Conservation (phyloP, 2,329 filamentous ascomycete genomes). For the Phaeosphaeriaceae sp. region DNA sequence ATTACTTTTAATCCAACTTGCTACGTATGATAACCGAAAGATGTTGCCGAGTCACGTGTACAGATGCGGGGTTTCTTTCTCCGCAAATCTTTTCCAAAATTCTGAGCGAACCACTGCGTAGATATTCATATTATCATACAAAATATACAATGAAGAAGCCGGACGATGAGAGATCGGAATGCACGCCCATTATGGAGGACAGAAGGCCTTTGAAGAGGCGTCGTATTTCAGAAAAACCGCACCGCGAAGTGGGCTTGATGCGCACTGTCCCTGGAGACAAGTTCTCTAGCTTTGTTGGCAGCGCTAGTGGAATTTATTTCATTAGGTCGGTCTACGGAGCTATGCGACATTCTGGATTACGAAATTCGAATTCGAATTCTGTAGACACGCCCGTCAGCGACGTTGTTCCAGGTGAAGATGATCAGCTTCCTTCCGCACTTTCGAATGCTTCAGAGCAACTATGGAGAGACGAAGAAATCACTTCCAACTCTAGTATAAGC, state of each 20-base stretch:
- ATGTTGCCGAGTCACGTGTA: conserved; percentile 4
- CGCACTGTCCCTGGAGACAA: conserved; percentile 56
- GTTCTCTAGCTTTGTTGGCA: conserved; percentile 62
- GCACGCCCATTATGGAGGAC: neutral
- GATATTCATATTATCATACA: neutral
- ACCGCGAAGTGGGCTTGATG: conserved; percentile 59
- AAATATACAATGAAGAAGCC: conserved; percentile 11
- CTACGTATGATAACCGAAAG: neutral
- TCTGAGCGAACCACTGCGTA: neutral
- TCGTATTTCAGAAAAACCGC: conserved; percentile 21
- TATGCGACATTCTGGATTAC: conserved; percentile 44
- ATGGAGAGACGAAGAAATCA: conserved; percentile 44
- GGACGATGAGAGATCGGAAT: neutral
- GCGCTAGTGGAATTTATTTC: conserved; percentile 65
- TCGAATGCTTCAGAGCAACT: conserved; percentile 24
- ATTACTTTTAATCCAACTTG: conserved; percentile 6
- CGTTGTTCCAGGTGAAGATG: conserved; percentile 64
- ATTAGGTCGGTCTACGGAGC: conserved; percentile 62
- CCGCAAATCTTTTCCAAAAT: neutral
- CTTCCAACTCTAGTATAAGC: conserved; percentile 6
- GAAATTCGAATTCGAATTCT: conserved; percentile 12
- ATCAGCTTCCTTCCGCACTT: conserved; percentile 50
- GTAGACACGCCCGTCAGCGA: conserved; percentile 38
- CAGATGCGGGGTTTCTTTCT: conserved; percentile 18
- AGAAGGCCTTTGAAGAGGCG: conserved; percentile 19